Evolutionary conservation across 108 stramenopile species (phyloP), one percentile per base, ranked within the genome.

Genomic region (Skeletonema marinoi): DNA sequence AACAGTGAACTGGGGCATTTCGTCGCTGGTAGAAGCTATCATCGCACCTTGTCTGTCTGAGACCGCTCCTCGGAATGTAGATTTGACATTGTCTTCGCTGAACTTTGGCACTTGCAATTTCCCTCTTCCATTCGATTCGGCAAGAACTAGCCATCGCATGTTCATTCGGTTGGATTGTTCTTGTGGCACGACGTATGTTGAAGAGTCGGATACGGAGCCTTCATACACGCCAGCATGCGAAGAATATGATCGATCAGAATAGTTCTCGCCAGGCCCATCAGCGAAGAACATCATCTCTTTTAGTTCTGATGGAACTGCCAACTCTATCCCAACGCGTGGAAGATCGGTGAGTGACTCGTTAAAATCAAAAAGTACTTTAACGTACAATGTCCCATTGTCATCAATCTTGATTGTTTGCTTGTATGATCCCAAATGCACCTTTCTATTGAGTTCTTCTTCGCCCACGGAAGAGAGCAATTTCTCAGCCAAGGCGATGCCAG

Each of bases 211-310:
- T 33, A 81, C 58, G 2, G 9, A n/a, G 38, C 65, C 69, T 32
- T 59, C 58, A 33, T 81, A 70, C 13, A 81, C 68, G 36, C 80
- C 73, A 21, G 74, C 63, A 59, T 82, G 68, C 3, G 74, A 62
- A 44, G 74, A 68, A 17, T 60, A 66, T 41, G 38, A 51, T 42
- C 92, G 69, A 66, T 96, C 94, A 29, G 68, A 60, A 71, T 96
- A 96, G 74, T 91, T 89, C 69, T 96, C 94, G 32, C 80, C 54
- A 3, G 86, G 86, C 4, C 94, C 94, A 42, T 84, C 70, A 12
- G 92, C 91, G 65, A 79, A 83, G 68, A 89, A 96, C 4, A 48
- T 60, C n/a, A 83, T 64, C 44, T 85, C 63, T 25, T 73, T 67
- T 25, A 92, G 61, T 3, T 71, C 54, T 30, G 64, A 30, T 41